Evolutionary conservation across 768 basidiomycete species (phyloP), one percentile per base, ranked within the genome.

Genomic region (Stropharia rugosoannulata): DNA sequence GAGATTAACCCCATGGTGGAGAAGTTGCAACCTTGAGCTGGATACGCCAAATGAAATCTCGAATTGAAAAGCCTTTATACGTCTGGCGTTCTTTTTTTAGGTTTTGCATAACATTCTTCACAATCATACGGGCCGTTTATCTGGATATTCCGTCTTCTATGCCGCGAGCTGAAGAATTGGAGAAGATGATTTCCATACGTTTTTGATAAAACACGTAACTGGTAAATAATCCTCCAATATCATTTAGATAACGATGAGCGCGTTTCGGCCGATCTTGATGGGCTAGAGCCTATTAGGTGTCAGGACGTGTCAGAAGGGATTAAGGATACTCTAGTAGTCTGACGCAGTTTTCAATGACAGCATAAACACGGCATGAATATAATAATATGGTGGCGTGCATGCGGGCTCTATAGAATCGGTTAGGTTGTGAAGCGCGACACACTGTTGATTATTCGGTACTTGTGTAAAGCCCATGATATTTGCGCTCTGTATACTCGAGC

Each of bases 1-100:
- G 46, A 52, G 11, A 39, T 41, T 12, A 60, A 13, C 32, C 40
- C 16, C 59, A 62, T 60, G 22, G n/a, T 37, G 22, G 18, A 37
- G 3, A 8, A 36, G 32, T 29, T 10, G 18, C 11, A 29, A 18
- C 29, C 16, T 32, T 27, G 16, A 7, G 49, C 10, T 27, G 18
- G 36, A 22, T 22, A 22, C 16, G 16, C 2, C 25, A n/a, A 36
- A 9, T 45, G 16, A 37, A 10, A 36, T 27, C 13, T 54, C 18
- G 22, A 38, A 37, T 54, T 54, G 9, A 7, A 9, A 9, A 22
- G 16, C 32, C 12, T 45, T 39, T 55, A 40, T 55, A 47, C 13
- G 37, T 47, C 13, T 19, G 5, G 39, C 13, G 4, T 16, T 32
- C 22, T 47, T 39, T 54, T 46, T 47, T 48, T 40, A 39, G 19